A percentile compares a stretch with the other conserved stretches of the same genome.
phyloP scores from a whole-genome alignment of 441 rosid species.

The Gossypium schwendimanii region DNA sequence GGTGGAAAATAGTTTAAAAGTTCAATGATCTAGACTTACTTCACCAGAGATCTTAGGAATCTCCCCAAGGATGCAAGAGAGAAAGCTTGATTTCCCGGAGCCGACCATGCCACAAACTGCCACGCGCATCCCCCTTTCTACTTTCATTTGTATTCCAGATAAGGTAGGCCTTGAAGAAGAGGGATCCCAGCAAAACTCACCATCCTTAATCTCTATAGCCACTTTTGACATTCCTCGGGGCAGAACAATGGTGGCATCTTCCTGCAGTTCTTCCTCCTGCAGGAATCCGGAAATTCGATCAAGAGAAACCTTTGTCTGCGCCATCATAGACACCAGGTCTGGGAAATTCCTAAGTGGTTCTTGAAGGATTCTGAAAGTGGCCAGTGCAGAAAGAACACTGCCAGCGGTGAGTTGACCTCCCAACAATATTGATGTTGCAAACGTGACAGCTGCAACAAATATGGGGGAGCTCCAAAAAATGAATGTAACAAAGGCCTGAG shows the following conservation, averaged over 20 bases:
- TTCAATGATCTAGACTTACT: conserved; percentile 48
- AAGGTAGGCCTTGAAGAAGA: conserved; percentile 61
- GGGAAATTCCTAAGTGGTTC: conserved; percentile 99
- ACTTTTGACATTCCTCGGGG: conserved; percentile 61
- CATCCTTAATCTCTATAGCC: conserved; percentile 76
- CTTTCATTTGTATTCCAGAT: conserved; percentile 72
- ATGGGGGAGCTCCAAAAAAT: conserved; percentile 99
- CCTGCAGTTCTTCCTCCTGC: conserved; percentile 90
- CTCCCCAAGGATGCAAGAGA: conserved; percentile 97
- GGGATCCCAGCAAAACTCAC: conserved; percentile 78
- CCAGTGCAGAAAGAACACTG: conserved; percentile 95
- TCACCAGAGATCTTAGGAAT: conserved; percentile 92
- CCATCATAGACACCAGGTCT: conserved; percentile 98
- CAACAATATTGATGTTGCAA: conserved; percentile 81
- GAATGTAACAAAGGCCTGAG: conserved; percentile 94
- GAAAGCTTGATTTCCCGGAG: conserved; percentile 95
- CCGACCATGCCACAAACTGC: conserved; percentile 99
- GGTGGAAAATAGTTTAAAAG: conserved; percentile 7
- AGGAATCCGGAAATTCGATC: conserved; percentile 96
- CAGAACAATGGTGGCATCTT: conserved; percentile 76
- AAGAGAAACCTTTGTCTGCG: conserved; percentile 97
- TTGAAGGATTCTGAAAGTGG: conserved; percentile 96
- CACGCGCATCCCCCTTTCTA: conserved; percentile 90
- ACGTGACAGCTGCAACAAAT: conserved; percentile 93
- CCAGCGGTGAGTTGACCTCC: conserved; percentile 94